phyloP scores from a whole-genome alignment of 2,329 filamentous ascomycete genomes.

The Pseudopithomyces chartarum region DNA sequence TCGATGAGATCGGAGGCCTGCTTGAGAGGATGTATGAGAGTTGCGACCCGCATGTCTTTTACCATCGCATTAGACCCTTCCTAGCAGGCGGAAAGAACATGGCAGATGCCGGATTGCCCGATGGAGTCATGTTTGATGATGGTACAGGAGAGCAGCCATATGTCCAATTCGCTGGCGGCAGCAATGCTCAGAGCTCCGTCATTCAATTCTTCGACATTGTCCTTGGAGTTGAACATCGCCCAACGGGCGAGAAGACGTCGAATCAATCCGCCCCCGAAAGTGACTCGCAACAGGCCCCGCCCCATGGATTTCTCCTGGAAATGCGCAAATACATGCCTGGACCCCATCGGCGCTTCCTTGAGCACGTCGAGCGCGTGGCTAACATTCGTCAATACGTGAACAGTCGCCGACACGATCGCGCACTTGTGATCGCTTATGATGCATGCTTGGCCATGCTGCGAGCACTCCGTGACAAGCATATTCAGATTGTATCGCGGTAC shows the following conservation, averaged over 20 bases:
- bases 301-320: slow-evolving; percentile 91
- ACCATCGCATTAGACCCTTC: slow-evolving; percentile 93
- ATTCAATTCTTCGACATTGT: slow-evolving; percentile 98
- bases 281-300: slow-evolving; percentile 43
- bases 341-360: slow-evolving; percentile 84
- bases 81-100: slow-evolving; percentile 97
- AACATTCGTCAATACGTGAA: slow-evolving; percentile 89
- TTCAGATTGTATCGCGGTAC: slow-evolving; percentile 93
- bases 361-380: slow-evolving; percentile 76
- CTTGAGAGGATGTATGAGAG: slow-evolving; percentile 92
- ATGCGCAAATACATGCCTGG: slow-evolving; percentile 99
- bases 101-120: slow-evolving; percentile 87
- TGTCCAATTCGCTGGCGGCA: slow-evolving; percentile 88
- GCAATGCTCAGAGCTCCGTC: slow-evolving; percentile 94
- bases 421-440: slow-evolving; percentile 82
- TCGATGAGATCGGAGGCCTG: slow-evolving; percentile 81
- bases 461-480: slow-evolving; percentile 87
- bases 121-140: slow-evolving; percentile 86
- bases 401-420: slow-evolving; percentile 62
- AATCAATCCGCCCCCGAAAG: slow-evolving; percentile 46
- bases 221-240: slow-evolving; percentile 85
- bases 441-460: slow-evolving; percentile 82
- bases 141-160: slow-evolving; percentile 71
- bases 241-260: slow-evolving; percentile 73
- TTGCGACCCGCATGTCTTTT: slow-evolving; percentile 94